Evolutionary conservation across 352 stramenopile genomes (phyloP), one percentile per base, ranked within the genome.

Genomic region (Phytophthora sojae): DNA sequence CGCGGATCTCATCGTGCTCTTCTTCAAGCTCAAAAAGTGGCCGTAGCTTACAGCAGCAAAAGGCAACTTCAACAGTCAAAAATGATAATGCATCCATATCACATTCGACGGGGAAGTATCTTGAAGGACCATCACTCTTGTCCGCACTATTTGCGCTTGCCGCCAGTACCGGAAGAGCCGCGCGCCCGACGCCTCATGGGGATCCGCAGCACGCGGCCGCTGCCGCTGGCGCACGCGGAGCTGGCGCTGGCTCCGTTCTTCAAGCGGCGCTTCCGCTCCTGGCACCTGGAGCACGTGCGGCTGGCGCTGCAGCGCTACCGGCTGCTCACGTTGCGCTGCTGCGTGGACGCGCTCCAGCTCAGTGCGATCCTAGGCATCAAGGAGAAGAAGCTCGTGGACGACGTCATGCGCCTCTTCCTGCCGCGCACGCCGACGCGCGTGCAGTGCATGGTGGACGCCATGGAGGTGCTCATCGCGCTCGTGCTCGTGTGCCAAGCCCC

Each of bases 391-490:
- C 75, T 93, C 19, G 63, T 90, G 26, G 67, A 83, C 12, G 69
- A 86, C 12, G 53, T 88, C 32, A 74, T 91, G 77, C 64, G 71
- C 23, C 67, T 89, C 23, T 90, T 92, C 45, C 60, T 86, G 50
- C 82, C 84, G 1, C 75, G 76, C n/a, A 86, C 79, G 6, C 75
- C 82, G 2, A 90, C 79, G 29, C 75, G 84, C 26, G 81, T 86
- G 35, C 80, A 88, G 71, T 88, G 78, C 63, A 89, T 89, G 83
- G 79, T 93, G 26, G 86, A 93, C 64, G 68, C 65, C n/a, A 88
- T 89, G 73, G 83, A 93, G 62, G 75, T 93, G 14, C 72, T 92
- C 26, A 76, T 92, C 32, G 80, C 82, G 23, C 54, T 93, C 12
- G 71, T 81, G 9, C 79, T 93, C 51, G 82, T 91, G 11, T 92